Evolutionary conservation across 2,329 filamentous ascomycete genomes (phyloP), one percentile per base, ranked within the genome.

Genomic region (Trichophyton equinum): DNA sequence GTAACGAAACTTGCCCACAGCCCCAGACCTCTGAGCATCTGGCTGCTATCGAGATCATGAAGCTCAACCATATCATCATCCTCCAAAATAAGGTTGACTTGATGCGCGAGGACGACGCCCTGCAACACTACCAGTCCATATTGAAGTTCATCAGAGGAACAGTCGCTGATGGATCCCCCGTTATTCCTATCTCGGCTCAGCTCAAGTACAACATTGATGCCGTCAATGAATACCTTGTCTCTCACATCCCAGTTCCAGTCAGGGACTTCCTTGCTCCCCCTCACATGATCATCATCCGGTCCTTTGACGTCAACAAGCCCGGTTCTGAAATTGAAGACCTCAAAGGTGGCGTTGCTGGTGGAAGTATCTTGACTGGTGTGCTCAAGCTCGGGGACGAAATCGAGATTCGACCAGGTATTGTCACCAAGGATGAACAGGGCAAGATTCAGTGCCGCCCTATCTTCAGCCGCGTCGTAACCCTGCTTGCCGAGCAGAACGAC

Each of bases 131-230:
- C 80, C 87, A 96, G 76, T 96, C 91, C 1, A 99, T 99, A 68
- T 82, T 95, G 70, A 97, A 97, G 78, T 99, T 99, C 78, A 96
- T 99, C 72, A 86, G 94, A 73, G 94, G 94, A 72, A 99, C 94
- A 38, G 92, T 96, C 63, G 94, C 94, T 63, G 92, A 94, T 74
- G 91, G 92, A 73, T 85, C 91, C 53, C 94, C 94, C 60, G 90
- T 99, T 73, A 95, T 99, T 65, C 95, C 94, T 66, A 96, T 99
- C 74, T 87, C 94, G 61, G 94, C 94, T 57, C 94, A 99, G 82
- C 82, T 99, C 71, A 97, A 97, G 81, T 95, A 96, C 85, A 99
- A 99, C 81, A 96, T 99, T 72, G 94, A 99, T 74, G 91, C 92
- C 67, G 89, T 97, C 77, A 95, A 95, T 78, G 92, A 99, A 77